phyloP scores from a whole-genome alignment of 371 early-diverging fungal species.

The Apophysomyces ossiformis region DNA sequence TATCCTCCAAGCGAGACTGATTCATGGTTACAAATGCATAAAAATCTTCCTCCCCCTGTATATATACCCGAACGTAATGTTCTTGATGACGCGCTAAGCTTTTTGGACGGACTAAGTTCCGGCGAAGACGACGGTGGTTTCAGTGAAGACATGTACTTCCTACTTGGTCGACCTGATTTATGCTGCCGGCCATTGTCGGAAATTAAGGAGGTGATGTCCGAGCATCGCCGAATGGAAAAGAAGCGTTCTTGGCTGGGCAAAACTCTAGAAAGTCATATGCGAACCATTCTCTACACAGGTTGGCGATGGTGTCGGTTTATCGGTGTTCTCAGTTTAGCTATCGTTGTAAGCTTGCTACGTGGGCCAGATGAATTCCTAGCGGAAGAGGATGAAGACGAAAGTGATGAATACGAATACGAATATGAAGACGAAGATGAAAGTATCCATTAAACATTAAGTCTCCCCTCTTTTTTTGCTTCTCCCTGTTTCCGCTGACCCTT shows the following conservation, averaged over 20 bases:
- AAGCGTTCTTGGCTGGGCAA: not conserved
- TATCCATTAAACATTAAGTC: not conserved
- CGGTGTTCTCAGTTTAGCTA: slow-evolving; percentile 1
- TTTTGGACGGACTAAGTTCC: slow-evolving; percentile 23
- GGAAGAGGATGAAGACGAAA: not conserved
- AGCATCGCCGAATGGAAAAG: slow-evolving; percentile 23
- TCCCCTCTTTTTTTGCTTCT: not conserved
- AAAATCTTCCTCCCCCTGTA: slow-evolving; percentile 3
- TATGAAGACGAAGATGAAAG: not conserved
- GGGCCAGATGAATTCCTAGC: slow-evolving; percentile 1
- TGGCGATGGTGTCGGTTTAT: slow-evolving; percentile 6
- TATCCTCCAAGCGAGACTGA: not conserved
- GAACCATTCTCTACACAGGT: slow-evolving; percentile 6
- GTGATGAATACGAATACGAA: not conserved
- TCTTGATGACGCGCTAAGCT: slow-evolving; percentile 27
- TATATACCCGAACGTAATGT: slow-evolving; percentile 4
- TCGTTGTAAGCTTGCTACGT: not conserved
- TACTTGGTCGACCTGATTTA: slow-evolving; percentile 29
- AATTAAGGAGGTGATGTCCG: slow-evolving; percentile 27
- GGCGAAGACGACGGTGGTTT: slow-evolving; percentile 28
- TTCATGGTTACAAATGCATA: not conserved
- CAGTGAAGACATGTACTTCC: slow-evolving; percentile 27
- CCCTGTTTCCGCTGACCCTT: not conserved
- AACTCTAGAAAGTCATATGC: not conserved
- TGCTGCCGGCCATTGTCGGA: slow-evolving; percentile 32